Evolutionary conservation across 202 grass and related monocot genomes (phyloP), one percentile per base, ranked within the genome.

Genomic region (Carex sylvatica): DNA sequence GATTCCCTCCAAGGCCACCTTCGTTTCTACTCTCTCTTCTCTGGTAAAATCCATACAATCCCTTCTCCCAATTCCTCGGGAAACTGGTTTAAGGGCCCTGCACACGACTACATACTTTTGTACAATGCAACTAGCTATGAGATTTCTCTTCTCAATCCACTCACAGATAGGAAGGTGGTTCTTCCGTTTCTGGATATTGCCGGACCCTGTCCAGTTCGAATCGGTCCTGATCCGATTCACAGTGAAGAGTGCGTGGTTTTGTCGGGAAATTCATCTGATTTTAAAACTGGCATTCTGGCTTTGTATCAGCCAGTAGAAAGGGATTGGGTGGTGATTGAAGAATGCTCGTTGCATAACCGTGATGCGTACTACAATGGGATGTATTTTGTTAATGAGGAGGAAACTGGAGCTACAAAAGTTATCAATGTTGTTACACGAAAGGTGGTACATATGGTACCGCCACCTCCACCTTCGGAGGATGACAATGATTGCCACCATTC

Each of bases 271-370:
- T 81, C 79, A n/a, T 11, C 38, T 52, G 79, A 81, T 81, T 81
- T 81, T 51, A 81, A 12, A 11, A 81, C 79, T 5, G 79, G 79
- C 0, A 65, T 81, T 46, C 15, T 81, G n/a, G 59, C 79, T 9
- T 52, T 81, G 31, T 81, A 67, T 51, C 36, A 28, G 24, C 79
- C 55, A 5, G 38, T 28, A 9, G 79, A 66, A 47, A 31, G 13
- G n/a, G 62, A 81, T 46, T 81, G 79, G 79, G 59, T 53, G 22
- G 79, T 81, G 59, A 81, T 81, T 46, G 79, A 81, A 66, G 79
- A 81, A 66, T 81, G 61, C 12, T 81, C 61, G 13, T 52, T 81
- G 20, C 79, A 67, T 67, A 52, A 46, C 59, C 79, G 62, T 4
- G 61, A 81, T 66, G 79, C 59, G 26, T 81, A 65, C 61, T 44